Percentiles rank a stretch among this genome's conserved stretches.
phyloP scores from a whole-genome alignment of 768 basidiomycete genomes.

The Mycena amicta region DNA sequence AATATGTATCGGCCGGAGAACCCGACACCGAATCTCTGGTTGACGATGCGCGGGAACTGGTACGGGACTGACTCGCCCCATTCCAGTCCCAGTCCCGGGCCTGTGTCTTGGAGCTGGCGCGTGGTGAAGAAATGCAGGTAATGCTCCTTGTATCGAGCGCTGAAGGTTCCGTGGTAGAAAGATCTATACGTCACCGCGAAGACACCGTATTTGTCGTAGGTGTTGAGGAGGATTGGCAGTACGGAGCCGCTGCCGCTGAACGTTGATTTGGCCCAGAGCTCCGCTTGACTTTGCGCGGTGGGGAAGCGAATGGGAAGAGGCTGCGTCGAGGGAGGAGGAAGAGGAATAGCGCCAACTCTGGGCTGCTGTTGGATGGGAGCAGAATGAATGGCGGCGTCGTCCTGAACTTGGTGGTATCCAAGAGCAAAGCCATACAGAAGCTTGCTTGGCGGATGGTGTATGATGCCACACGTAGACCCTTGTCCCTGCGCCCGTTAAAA shows the following conservation, averaged over 20 bases:
- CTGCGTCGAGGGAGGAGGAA: background rate
- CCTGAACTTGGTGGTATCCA: background rate
- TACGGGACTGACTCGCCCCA: background rate
- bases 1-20: background rate
- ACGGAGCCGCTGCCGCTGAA: background rate
- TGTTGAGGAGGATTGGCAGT: background rate
- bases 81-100: background rate
- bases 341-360: background rate
- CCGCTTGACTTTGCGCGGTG: background rate
- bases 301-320: background rate
- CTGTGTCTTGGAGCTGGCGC: too few relatives aligned
- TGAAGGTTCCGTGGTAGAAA: background rate
- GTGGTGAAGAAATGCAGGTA: background rate
- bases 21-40: background rate
- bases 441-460: background rate
- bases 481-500: background rate
- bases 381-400: background rate
- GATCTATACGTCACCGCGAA: background rate
- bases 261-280: background rate
- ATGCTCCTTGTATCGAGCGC: background rate
- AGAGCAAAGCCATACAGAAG: background rate
- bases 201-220: background rate
- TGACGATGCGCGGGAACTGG: background rate
- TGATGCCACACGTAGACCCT: background rate
- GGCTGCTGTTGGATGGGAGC: too few relatives aligned